These are phyloP conservation scores for Gastrolobium bilobum DNA, from an alignment of 306 rosid species.

Conservation along the genomic window DNA sequence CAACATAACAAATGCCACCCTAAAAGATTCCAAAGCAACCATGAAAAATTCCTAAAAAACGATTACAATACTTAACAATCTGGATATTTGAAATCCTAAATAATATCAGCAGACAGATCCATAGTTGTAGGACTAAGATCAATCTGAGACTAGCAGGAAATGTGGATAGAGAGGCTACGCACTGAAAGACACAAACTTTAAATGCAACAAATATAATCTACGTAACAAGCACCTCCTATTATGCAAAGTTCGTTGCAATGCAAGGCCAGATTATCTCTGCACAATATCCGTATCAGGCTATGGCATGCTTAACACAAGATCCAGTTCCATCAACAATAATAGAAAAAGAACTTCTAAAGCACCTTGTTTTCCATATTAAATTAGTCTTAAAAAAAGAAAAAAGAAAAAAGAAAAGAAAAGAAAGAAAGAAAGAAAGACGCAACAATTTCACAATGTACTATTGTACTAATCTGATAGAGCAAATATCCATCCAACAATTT, in stretches of 20 bases:
- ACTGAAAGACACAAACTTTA: conserved; percentile 20
- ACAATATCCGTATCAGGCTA: neutral
- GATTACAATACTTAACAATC: neutral
- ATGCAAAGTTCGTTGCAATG: conserved; percentile 6
- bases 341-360: conserved; percentile 26
- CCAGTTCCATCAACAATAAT: conserved; percentile 22
- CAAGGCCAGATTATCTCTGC: conserved; percentile 1
- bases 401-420: neutral
- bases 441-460: neutral
- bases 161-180: neutral
- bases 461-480: neutral
- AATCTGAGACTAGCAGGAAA: conserved; percentile 13
- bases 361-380: conserved; percentile 1
- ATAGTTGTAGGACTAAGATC: neutral
- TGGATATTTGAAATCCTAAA: neutral
- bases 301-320: conserved; percentile 21
- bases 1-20: conserved; percentile 7
- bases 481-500: neutral
- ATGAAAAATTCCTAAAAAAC: neutral
- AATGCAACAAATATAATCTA: conserved; percentile 12
- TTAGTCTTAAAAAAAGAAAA: conserved; percentile 15
- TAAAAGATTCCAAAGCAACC: neutral
- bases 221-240: neutral
- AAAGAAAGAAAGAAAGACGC: neutral
- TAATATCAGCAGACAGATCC: neutral